Percentiles rank a stretch among this genome's conserved stretches.
Evolutionary conservation across 352 stramenopile genomes (phyloP).

Genomic region (Phytophthora agathidicida): DNA sequence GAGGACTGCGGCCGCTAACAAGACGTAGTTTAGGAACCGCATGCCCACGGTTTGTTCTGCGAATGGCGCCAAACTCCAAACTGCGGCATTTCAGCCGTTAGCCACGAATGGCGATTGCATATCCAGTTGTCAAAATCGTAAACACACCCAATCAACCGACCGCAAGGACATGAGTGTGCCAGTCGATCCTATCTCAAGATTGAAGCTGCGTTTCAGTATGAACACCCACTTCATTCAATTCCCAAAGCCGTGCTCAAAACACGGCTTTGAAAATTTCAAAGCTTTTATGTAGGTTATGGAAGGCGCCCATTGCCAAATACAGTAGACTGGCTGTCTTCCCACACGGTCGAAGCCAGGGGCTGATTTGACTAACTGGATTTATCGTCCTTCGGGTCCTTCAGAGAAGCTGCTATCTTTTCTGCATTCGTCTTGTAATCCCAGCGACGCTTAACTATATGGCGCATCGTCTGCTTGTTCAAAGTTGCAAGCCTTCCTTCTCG

Average conservation of each 20-base stretch:
- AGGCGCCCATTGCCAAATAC: too few species aligned
- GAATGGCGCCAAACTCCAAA: too few species aligned
- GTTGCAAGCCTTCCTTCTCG: constrained; percentile 73
- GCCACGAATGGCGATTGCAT: too few species aligned
- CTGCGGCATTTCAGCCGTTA: too few species aligned
- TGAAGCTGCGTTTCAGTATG: background rate
- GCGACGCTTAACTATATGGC: constrained; percentile 75
- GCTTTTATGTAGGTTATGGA: too few species aligned
- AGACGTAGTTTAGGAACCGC: background rate
- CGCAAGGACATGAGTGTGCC: background rate
- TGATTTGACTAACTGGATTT: constrained; percentile 4
- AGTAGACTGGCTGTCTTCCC: too few species aligned
- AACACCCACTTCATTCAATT: too few species aligned
- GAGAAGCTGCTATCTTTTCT: constrained; percentile 70
- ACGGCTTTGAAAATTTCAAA: too few species aligned
- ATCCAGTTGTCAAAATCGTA: background rate
- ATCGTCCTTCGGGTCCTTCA: constrained; percentile 31
- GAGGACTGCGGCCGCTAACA: background rate
- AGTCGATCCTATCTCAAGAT: constrained; percentile 15
- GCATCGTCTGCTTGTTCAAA: constrained; percentile 62
- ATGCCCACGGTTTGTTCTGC: too few species aligned
- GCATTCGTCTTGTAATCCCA: constrained; percentile 85
- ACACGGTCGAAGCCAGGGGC: background rate
- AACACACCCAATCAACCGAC: constrained; percentile 5
- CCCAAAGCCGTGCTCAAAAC: background rate